Conservation (phyloP, 768 basidiomycete species). For the Xerocomus brunneocitrinus region DNA sequence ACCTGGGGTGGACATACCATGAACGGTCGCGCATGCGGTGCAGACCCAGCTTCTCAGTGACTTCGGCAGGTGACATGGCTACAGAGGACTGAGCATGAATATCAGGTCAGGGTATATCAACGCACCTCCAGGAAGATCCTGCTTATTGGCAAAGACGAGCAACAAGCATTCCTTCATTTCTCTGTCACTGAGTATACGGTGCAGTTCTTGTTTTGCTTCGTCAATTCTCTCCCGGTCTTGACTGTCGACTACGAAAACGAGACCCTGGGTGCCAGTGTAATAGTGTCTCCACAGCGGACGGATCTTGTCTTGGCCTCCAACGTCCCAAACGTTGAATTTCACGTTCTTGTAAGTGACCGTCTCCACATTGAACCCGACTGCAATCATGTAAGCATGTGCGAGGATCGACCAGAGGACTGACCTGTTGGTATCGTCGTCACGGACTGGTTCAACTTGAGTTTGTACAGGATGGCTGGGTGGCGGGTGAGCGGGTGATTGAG, state of each 20-base stretch:
- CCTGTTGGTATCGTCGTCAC: constrained; percentile 98
- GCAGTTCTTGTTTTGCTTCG: constrained; percentile 93
- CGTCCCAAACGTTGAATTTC: constrained; percentile 94
- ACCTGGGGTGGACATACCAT: constrained; percentile 99
- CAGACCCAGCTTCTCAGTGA: constrained; percentile 93
- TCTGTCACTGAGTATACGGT: constrained; percentile 91
- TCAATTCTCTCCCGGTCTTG: constrained; percentile 94
- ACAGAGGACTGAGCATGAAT: background rate
- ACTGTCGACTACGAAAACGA: constrained; percentile 97
- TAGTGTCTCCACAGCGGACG: constrained; percentile 98
- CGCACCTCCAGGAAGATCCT: constrained; percentile 94
- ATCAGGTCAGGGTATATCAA: constrained; percentile 4
- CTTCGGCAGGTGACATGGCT: constrained; percentile 99
- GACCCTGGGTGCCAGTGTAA: constrained; percentile 97
- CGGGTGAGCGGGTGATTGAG: background rate
- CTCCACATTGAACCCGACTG: constrained; percentile 98
- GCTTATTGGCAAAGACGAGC: constrained; percentile 99
- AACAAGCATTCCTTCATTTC: constrained; percentile 98
- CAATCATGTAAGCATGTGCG: background rate
- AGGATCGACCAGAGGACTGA: constrained; percentile 23
- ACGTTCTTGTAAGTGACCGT: constrained; percentile 99
- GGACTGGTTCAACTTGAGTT: constrained; percentile 97
- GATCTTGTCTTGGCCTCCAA: constrained; percentile 99
- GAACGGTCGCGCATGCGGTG: constrained; percentile 95
- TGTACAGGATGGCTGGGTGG: constrained; percentile 88